Evolutionary conservation across 495 filamentous ascomycete species (phyloP).

Genomic region (Daldinia bambusicola): DNA sequence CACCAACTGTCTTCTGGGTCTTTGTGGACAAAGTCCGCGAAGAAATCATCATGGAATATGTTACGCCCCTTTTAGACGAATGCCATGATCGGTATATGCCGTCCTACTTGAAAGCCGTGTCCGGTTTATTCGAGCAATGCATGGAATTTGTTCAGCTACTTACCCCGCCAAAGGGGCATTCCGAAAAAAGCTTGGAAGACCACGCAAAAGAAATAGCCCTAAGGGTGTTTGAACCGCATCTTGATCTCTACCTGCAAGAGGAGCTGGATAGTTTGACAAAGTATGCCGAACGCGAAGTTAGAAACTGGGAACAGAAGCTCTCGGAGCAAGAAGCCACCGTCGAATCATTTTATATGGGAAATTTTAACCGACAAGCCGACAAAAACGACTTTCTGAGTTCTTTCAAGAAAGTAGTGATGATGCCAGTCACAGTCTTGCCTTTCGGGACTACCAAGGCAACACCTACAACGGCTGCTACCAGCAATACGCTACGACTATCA

Average conservation of each 20-base stretch:
- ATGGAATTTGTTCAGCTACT: slow-evolving; percentile 77
- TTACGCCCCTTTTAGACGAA: slow-evolving; percentile 89
- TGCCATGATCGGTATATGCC: slow-evolving; percentile 79
- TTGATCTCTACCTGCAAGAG: slow-evolving; percentile 92
- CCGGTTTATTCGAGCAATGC: slow-evolving; percentile 86
- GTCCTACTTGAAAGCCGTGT: slow-evolving; percentile 85
- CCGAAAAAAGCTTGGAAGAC: slow-evolving; percentile 42
- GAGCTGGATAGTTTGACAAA: slow-evolving; percentile 87
- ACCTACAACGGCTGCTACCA: slow-evolving; percentile 43
- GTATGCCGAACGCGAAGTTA: slow-evolving; percentile 78
- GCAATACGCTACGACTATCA: slow-evolving; percentile 41
- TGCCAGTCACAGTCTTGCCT: slow-evolving; percentile 91
- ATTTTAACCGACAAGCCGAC: slow-evolving; percentile 91
- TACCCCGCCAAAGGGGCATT: slow-evolving; percentile 59
- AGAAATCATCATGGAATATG: slow-evolving; percentile 86
- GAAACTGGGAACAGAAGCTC: slow-evolving; percentile 88
- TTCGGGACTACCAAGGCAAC: slow-evolving; percentile 59
- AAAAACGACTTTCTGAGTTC: slow-evolving; percentile 96
- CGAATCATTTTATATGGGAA: slow-evolving; percentile 94
- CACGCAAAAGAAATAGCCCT: slow-evolving; percentile 70
- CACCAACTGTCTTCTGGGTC: slow-evolving; percentile 73
- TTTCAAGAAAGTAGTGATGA: slow-evolving; percentile 99
- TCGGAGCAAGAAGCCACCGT: slow-evolving; percentile 89
- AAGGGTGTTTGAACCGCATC: slow-evolving; percentile 85
- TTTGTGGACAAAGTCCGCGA: slow-evolving; percentile 86